phyloP scores from a whole-genome alignment of 805 yeast genomes.

The Kuraishia capsulata region DNA sequence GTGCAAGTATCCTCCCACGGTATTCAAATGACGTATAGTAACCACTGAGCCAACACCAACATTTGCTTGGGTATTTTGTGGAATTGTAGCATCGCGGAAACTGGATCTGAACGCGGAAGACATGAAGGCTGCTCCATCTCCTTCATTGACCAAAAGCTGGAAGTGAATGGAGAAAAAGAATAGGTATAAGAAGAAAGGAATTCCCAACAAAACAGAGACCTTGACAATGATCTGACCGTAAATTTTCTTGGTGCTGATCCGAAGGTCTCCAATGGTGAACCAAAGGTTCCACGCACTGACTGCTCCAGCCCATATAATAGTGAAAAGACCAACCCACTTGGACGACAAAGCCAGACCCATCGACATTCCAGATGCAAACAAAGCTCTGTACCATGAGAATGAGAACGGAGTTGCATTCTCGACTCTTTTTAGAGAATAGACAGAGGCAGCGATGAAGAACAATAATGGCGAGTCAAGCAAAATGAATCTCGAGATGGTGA shows the following conservation, averaged over 20 bases:
- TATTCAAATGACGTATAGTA: slow-evolving; percentile 57
- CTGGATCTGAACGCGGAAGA: slow-evolving; percentile 43
- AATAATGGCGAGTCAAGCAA: slow-evolving; percentile 36
- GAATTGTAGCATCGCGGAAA: slow-evolving; percentile 51
- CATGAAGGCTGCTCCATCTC: slow-evolving; percentile 61
- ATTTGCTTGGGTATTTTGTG: slow-evolving; percentile 46
- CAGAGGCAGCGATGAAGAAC: slow-evolving; percentile 35
- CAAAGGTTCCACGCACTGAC: slow-evolving; percentile 48
- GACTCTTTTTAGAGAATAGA: slow-evolving; percentile 41
- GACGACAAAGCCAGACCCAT: slow-evolving; percentile 52
- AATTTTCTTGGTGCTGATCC: slow-evolving; percentile 32
- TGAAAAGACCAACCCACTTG: slow-evolving; percentile 65
- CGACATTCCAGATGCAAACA: slow-evolving; percentile 37
- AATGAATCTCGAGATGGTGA: slow-evolving; percentile 51
- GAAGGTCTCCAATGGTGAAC: slow-evolving; percentile 62
- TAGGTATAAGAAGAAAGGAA: slow-evolving; percentile 50
- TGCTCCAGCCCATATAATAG: slow-evolving; percentile 54
- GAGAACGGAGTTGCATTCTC: slow-evolving; percentile 33
- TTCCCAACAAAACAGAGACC: slow-evolving; percentile 42
- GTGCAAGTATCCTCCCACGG: slow-evolving; percentile 76
- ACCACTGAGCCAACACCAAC: slow-evolving; percentile 69
- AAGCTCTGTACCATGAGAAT: slow-evolving; percentile 41
- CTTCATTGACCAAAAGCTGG: slow-evolving; percentile 44
- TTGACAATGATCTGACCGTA: slow-evolving; percentile 40
- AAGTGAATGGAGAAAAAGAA: slow-evolving; percentile 59